phyloP scores from a whole-genome alignment of 352 stramenopile genomes.

The Halophytophthora polymorphica region DNA sequence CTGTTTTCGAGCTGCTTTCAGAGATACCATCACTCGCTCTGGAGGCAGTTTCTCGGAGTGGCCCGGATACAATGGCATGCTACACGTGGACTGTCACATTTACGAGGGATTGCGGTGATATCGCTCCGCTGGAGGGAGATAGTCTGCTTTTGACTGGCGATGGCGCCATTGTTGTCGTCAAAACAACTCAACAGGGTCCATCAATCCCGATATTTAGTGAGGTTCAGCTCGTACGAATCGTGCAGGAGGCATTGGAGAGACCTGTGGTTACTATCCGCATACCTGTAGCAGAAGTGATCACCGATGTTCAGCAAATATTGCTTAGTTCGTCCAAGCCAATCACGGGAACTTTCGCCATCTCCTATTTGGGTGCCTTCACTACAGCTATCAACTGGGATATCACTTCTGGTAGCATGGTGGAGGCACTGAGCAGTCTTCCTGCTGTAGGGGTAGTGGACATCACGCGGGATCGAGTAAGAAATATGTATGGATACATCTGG shows the following conservation, averaged over 20 bases:
- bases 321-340: conserved; percentile 19
- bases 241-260: conserved; percentile 2
- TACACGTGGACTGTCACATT: conserved; percentile 48
- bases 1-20: conserved; percentile 24
- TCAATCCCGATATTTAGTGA: conserved; percentile 13
- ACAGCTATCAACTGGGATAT: conserved; percentile 17
- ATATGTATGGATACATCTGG: conserved; percentile 22
- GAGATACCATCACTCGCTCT: conserved; percentile 16
- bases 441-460: conserved; percentile 21
- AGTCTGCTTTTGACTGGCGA: conserved; percentile 17
- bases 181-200: conserved; percentile 23
- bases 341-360: conserved; percentile 21
- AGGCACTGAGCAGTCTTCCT: conserved; percentile 16
- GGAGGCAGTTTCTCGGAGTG: conserved; percentile 25
- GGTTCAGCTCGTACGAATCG: conserved; percentile 12
- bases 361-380: conserved; percentile 19
- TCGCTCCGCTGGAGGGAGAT: conserved; percentile 22
- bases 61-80: conserved; percentile 26
- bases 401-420: conserved; percentile 6
- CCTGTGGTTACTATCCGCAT: conserved; percentile 13
- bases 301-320: conserved; percentile 28
- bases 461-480: conserved; percentile 1
- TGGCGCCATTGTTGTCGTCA: conserved; percentile 17
- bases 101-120: conserved; percentile 21
- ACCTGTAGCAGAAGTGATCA: conserved; percentile 8